Evolutionary conservation across 495 filamentous ascomycete species (phyloP), one percentile per base, ranked within the genome.

Genomic region (Filosporella fistucella): DNA sequence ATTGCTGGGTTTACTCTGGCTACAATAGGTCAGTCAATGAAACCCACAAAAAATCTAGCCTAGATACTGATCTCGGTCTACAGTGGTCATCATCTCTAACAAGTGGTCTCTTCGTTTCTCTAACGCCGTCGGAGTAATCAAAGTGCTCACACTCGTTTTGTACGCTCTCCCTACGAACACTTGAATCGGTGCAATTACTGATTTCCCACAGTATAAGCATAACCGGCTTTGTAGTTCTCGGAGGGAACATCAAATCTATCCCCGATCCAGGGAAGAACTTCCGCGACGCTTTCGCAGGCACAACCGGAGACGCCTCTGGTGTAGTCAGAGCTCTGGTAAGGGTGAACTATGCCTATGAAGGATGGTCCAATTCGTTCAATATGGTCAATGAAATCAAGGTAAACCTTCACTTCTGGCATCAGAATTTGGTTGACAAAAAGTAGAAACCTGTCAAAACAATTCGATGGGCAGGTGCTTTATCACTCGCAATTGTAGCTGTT

Each of bases 311-410:
- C 17, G 77, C 71, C 7, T 77, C 77, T 47, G 75, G 76, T 4
- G 63, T 77, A 11, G 76, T 78, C 0, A 77, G 76, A 34, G 81
- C 81, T 9, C 54, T 85, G 18, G 69, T 80, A 47, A 78, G 78
- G 39, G 70, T 86, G 28, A 72, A 81, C 26, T 85, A 82, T 51
- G 74, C 81, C 0, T 86, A 84, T 52, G 56, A 68, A 1, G 81
- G 82, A 0, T 86, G 76, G 39, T 54, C 61, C 6, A 84, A 85
- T 52, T 76, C 81, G 0, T 84, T 84, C 56, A 77, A 77, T 43
- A 65, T 86, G n/a, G 77, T 82, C 34, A 83, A 83, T 47, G 82
- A 86, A 59, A 72, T 85, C 49, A 78, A 75, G 33, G 33, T 35
- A 35, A 12, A n/a, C 33, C 6, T 17, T 35, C 18, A 6, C 4